Base-by-base conservation (phyloP, 768 basidiomycete genomes). In the Pisolithus tinctorius region DNA sequence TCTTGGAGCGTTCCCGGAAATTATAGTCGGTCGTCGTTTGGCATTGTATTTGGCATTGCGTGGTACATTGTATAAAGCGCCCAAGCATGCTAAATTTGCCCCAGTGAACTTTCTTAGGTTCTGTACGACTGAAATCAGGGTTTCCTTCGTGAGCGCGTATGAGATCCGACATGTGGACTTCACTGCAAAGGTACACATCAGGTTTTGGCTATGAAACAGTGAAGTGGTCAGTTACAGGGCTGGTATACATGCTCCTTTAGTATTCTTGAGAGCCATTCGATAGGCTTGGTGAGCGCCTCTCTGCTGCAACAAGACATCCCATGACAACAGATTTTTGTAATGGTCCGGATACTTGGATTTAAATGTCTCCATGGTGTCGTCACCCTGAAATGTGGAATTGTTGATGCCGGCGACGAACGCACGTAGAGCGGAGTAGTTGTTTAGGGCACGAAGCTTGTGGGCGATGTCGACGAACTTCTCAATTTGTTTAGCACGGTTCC, bases 371-470 rank as follows among this genome's bases (percentile, higher is more conserved):
- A 89, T 81, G 0, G 90, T 86, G 58, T 81, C 80, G 58, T 86
- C 84, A 6, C 87, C 88, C 45, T 84, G 76, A 56, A 86, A 83
- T 0, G 86, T 85, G 4, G 92, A 82, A 55, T 81, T 83, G 60
- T 89, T 88, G 69, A 98, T 88, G 4, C 93, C 95, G 27, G 92
- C 89, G n/a, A 97, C 84, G 58, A 97, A 83, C 9, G 93, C 92
- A 42, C 92, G 91, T 49, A 96, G 70, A 1, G 88, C 89, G 31
- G 93, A 92, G 65, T 96, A 98, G 64, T 99, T 97, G 68, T 95
- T 93, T 43, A 89, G 65, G 11, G 77, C 75, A 30, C 95, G 84
- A 39, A 99, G 75, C 49, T 81, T 81, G 52, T 82, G 78, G 1
- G 89, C 91, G 55, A 98, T 81, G 45, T 87, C 83, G 25, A 93